Base-by-base conservation (phyloP, 306 rosid genomes). In the Quillaja saponaria region DNA sequence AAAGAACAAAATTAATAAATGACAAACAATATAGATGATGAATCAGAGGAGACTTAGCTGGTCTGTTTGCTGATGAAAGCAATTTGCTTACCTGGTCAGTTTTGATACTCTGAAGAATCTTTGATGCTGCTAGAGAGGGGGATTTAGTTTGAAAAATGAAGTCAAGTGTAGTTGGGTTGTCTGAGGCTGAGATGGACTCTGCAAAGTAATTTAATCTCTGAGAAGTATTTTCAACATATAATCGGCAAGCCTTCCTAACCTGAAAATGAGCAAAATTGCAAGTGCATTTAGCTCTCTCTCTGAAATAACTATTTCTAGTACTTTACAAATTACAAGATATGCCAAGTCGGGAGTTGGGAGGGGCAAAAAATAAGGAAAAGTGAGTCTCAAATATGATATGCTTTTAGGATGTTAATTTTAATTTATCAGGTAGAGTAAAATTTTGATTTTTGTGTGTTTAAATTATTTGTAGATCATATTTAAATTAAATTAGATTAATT, bases 81-180 rank as follows among this genome's bases (percentile, higher is more conserved):
- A 25, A 44, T 63, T 44, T 45, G 31, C 74, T 71, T 77, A 91
- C 98, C 81, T 58, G 44, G 53, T 75, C 81, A 4, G 55, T 39
- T 58, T 17, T 53, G 38, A 84, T 71, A 41, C 62, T 55, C 6
- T 45, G 83, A 25, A 72, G 84, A 71, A 78, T 82, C 70, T 71
- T 78, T 42, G 72, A 76, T 74, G 82, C 95, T 55, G 56, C 55
- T 66, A 51, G 37, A 13, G 87, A 79, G 16, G 86, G 85, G 61
- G 66, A 69, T 59, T 73, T 84, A 6, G 83, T 82, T 71, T 67
- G 71, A 41, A 74, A 64, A 55, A 72, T 48, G 52, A 52, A 69
- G 34, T 57, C 82, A 40, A 49, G 44, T 7, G 71, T 80, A 39
- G 67, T 57, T 58, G 78, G 19, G 7, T 58, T 77, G 57, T 71